Evolutionary conservation across 805 yeast species (phyloP).

Genomic region (Candida qinlingensis): DNA sequence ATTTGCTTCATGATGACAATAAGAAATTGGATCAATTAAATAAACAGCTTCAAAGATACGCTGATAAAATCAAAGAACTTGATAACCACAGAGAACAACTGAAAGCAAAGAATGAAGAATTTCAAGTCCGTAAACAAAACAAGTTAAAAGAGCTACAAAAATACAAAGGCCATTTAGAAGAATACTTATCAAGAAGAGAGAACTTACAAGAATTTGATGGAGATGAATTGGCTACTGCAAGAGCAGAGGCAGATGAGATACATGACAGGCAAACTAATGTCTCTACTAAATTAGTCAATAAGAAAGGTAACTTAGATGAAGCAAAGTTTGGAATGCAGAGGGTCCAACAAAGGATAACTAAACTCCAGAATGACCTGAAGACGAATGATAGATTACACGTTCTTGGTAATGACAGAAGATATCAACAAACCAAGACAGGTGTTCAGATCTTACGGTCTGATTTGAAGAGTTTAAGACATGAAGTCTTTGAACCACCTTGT

Average conservation of each 20-base stretch:
- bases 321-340: constrained; percentile 29
- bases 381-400: constrained; percentile 49
- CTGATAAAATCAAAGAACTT: neutral
- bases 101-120: neutral
- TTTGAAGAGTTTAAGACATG: constrained; percentile 29
- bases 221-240: constrained; percentile 12
- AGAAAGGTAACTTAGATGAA: constrained; percentile 36
- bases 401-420: constrained; percentile 24
- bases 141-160: neutral
- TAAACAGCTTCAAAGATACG: neutral
- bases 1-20: constrained; percentile 26
- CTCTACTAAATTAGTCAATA: constrained; percentile 37
- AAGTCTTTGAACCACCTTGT: constrained; percentile 70
- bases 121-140: constrained; percentile 2
- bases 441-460: constrained; percentile 38
- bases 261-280: constrained; percentile 25
- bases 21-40: constrained; percentile 9
- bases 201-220: constrained; percentile 16
- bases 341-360: constrained; percentile 26
- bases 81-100: neutral
- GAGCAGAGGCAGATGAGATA: constrained; percentile 19
- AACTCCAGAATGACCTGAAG: constrained; percentile 32
- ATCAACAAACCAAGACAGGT: constrained; percentile 27
- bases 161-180: constrained; percentile 9
- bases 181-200: constrained; percentile 14